A percentile compares a stretch with the other conserved stretches of the same genome.
Evolutionary conservation across 768 basidiomycete species (phyloP).

Genomic region (Lactarius indigo): DNA sequence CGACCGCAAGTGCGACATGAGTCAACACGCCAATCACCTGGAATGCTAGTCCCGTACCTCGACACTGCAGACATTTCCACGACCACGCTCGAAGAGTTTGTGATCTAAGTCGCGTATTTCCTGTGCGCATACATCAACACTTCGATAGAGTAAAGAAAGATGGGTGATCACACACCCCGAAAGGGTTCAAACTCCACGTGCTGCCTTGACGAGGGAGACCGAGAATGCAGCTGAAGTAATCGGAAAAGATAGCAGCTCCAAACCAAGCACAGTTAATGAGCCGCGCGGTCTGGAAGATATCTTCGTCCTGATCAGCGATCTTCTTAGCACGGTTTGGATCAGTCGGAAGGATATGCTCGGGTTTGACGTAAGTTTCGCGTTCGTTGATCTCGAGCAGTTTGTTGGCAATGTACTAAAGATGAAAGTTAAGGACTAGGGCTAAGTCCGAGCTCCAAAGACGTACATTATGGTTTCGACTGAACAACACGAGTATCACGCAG

Average conservation of each 20-base stretch:
- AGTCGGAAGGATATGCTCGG: constrained; percentile 39
- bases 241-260: constrained; percentile 71
- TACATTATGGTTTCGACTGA: constrained; percentile 88
- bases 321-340: constrained; percentile 32
- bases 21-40: not conserved
- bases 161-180: constrained; percentile 45
- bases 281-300: constrained; percentile 81
- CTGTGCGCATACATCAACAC: constrained; percentile 32
- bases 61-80: constrained; percentile 78
- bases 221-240: constrained; percentile 78
- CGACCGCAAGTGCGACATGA: not conserved
- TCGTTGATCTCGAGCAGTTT: constrained; percentile 82
- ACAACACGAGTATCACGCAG: constrained; percentile 74
- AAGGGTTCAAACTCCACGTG: constrained; percentile 74
- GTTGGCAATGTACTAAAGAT: constrained; percentile 65
- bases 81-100: constrained; percentile 69
- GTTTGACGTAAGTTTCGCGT: constrained; percentile 57
- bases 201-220: constrained; percentile 75
- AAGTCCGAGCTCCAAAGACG: constrained; percentile 28
- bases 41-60: constrained; percentile 45
- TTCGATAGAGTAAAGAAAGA: not conserved
- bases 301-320: constrained; percentile 37
- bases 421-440: not conserved
- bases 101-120: constrained; percentile 66
- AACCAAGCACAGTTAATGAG: constrained; percentile 82